Evolutionary conservation across 345 rosid species (phyloP), one percentile per base, ranked within the genome.

Genomic region (Gossypium australe): DNA sequence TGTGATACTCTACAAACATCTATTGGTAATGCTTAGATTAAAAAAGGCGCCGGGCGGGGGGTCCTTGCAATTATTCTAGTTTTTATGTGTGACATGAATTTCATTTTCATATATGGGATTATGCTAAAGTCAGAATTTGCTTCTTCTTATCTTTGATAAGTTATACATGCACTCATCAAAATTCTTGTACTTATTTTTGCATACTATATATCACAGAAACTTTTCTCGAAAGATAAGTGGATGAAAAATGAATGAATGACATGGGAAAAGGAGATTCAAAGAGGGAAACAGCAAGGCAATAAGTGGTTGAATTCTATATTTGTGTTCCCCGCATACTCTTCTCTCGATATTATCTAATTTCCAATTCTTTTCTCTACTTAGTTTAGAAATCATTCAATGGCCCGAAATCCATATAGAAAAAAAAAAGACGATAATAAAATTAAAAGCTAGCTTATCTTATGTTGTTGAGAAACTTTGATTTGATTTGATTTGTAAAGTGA

Each of bases 231-330:
- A 27, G 53, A 57, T 11, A 29, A 38, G 27, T 34, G 69, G 66
- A 49, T 57, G 69, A 47, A 65, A 52, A 41, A 17, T 17, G n/a
- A 29, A 73, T 4, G 18, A 34, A 62, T 5, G 24, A 38, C 4
- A 56, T 34, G 27, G 60, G 9, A 11, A n/a, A 13, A 24, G 12
- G 22, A 60, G 24, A 44, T 45, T 58, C 11, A 2, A 64, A 67
- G 83, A 77, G 86, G 82, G 80, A 75, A 79, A 81, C 81, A 75
- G 83, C 85, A 38, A 75, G 64, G 78, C 75, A 65, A 66, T 24
- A 18, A 58, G 70, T 48, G 12, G 43, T 66, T 13, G 20, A 61
- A 4, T 24, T 55, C 57, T 55, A 24, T 55, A 45, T 49, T 43
- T 63, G 13, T 10, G 56, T 41, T 56, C 25, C 51, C 58, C 34